phyloP scores from a whole-genome alignment of 2,329 filamentous ascomycete species.

The Fusarium nisikadoi region DNA sequence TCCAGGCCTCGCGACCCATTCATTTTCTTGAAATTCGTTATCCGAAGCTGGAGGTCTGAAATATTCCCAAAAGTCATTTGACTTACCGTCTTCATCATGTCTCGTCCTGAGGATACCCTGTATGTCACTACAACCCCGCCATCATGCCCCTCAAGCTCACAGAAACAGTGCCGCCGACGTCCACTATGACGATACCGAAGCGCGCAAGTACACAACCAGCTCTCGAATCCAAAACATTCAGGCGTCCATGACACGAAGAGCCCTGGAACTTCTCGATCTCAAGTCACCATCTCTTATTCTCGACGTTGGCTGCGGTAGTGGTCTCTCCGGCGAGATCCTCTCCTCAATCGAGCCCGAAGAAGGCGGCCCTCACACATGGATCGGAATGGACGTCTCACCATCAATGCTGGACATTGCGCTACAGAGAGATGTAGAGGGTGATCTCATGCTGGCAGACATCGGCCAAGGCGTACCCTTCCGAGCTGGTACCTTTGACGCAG shows the following conservation, averaged over 20 bases:
- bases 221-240: slow-evolving; percentile 97
- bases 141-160: slow-evolving; percentile 42
- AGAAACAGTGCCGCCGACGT: slow-evolving; percentile 84
- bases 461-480: slow-evolving; percentile 96
- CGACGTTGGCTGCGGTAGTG: slow-evolving; percentile 95
- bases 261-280: slow-evolving; percentile 90
- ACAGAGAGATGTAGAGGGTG: slow-evolving; percentile 90
- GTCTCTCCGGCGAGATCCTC: slow-evolving; percentile 93
- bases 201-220: slow-evolving; percentile 96
- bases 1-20: neutral
- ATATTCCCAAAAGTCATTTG: neutral
- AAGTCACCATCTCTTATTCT: slow-evolving; percentile 85
- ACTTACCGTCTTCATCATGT: slow-evolving; percentile 71
- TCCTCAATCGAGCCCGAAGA: slow-evolving; percentile 75
- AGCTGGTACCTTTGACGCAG: slow-evolving; percentile 91
- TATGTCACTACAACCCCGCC: slow-evolving; percentile 56
- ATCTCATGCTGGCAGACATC: slow-evolving; percentile 93
- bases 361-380: slow-evolving; percentile 90
- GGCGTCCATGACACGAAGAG: slow-evolving; percentile 91
- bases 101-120: slow-evolving; percentile 95
- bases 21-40: neutral
- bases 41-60: fast-evolving
- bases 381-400: slow-evolving; percentile 95
- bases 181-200: slow-evolving; percentile 96
- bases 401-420: slow-evolving; percentile 98